These are phyloP conservation scores for Claviceps sp. DNA, from an alignment of 2,329 filamentous ascomycete genomes.

Conservation along the genomic window DNA sequence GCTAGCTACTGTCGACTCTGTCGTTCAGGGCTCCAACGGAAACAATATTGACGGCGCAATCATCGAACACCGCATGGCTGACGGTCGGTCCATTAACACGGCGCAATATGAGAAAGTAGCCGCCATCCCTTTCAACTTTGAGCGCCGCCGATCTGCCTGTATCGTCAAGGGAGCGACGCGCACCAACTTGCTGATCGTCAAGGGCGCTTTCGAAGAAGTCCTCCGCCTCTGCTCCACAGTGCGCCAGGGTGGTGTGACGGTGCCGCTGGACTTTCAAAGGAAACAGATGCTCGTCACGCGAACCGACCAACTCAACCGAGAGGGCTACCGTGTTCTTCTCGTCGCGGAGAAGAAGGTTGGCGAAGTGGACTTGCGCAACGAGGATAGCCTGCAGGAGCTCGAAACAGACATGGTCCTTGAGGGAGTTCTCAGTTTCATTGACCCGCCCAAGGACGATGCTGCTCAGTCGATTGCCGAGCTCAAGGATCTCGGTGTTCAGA, in stretches of 20 bases:
- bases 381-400: conserved; percentile 11
- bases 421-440: conserved; percentile 17
- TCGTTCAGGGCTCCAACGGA: conserved; percentile 13
- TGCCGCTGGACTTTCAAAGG: conserved; percentile 9
- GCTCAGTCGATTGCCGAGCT: conserved; percentile 13
- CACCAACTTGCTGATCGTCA: conserved; percentile 15
- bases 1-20: conserved; percentile 15
- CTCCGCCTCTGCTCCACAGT: conserved; percentile 11
- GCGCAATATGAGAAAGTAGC: conserved; percentile 12
- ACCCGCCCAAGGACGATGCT: conserved; percentile 17
- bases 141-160: conserved; percentile 13
- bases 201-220: conserved; percentile 18
- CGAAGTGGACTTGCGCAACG: conserved; percentile 7
- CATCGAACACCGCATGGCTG: conserved; percentile 6
- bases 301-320: conserved; percentile 8
- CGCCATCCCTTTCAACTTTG: conserved; percentile 15
- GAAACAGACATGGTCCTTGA: conserved; percentile 15
- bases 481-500: conserved; percentile 12
- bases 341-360: conserved; percentile 12
- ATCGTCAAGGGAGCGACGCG: conserved; percentile 12
- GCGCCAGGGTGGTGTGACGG: conserved; percentile 7
- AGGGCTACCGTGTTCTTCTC: conserved; percentile 13
- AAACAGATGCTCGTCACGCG: conserved; percentile 8
- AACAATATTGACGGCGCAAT: conserved; percentile 18
- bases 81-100: conserved; percentile 8